These are phyloP conservation scores for Syzygium grande DNA, from an alignment of 345 rosid species.

Conservation along the genomic window DNA sequence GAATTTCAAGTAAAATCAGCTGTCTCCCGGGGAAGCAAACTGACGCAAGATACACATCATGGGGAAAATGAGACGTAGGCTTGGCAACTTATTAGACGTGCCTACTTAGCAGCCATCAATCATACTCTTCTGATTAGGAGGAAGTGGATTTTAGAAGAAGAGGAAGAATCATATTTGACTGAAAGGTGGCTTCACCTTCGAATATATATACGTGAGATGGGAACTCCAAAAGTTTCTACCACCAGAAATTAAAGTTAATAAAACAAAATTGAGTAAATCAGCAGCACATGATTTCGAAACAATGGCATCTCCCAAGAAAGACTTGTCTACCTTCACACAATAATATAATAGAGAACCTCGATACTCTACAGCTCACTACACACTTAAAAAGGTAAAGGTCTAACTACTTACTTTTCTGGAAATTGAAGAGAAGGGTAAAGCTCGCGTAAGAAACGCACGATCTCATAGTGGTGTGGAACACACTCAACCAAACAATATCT, in stretches of 20 bases:
- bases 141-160: neutral
- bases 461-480: conserved; percentile 62
- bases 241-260: neutral
- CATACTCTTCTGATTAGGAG: neutral
- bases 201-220: neutral
- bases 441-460: conserved; percentile 34
- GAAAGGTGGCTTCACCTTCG: neutral
- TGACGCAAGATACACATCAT: neutral
- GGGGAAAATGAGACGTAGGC: neutral
- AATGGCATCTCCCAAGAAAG: neutral
- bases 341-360: neutral
- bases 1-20: neutral
- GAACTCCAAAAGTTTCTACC: neutral
- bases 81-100: neutral
- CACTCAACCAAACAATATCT: conserved; percentile 78
- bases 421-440: conserved; percentile 65
- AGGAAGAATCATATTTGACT: neutral
- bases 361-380: neutral
- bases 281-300: neutral
- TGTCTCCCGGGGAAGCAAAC: neutral
- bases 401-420: conserved; percentile 55
- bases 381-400: neutral
- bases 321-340: neutral
- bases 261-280: neutral
- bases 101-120: neutral